phyloP scores from a whole-genome alignment of 345 rosid species.

The Noccaea bulbosa region DNA sequence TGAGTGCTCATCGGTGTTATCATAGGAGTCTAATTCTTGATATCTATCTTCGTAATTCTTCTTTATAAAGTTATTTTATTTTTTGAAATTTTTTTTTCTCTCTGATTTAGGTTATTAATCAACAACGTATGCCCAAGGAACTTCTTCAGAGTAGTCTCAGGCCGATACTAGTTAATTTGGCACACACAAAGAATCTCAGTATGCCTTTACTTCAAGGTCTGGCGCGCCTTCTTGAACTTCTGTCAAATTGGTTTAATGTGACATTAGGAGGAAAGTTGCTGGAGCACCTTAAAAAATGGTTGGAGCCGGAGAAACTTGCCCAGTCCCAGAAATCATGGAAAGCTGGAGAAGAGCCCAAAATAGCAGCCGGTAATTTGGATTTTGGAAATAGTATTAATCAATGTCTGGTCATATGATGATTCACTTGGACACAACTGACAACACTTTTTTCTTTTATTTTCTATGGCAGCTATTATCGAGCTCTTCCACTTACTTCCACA shows the following conservation, averaged over 20 bases:
- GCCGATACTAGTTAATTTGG: slow-evolving; percentile 95
- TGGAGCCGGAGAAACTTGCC: slow-evolving; percentile 97
- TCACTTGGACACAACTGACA: slow-evolving; percentile 17
- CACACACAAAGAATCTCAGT: slow-evolving; percentile 97
- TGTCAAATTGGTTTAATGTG: slow-evolving; percentile 97
- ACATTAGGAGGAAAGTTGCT: slow-evolving; percentile 96
- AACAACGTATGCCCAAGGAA: slow-evolving; percentile 98
- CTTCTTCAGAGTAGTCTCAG: slow-evolving; percentile 98
- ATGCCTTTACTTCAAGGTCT: slow-evolving; percentile 98
- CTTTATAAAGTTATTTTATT: not conserved
- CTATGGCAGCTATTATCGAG: slow-evolving; percentile 90
- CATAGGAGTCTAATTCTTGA: slow-evolving; percentile 16
- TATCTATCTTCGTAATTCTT: not conserved
- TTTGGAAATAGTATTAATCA: not conserved
- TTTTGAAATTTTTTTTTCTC: slow-evolving; percentile 16
- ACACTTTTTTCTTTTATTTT: slow-evolving; percentile 22
- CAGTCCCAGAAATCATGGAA: slow-evolving; percentile 96
- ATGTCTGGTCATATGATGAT: slow-evolving; percentile 8
- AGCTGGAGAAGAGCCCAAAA: slow-evolving; percentile 99
- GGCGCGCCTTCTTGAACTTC: slow-evolving; percentile 96
- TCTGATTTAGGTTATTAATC: slow-evolving; percentile 78
- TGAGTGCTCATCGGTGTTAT: slow-evolving; percentile 23
- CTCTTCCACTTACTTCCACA: slow-evolving; percentile 97
- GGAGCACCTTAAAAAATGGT: slow-evolving; percentile 98
- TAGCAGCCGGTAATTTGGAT: slow-evolving; percentile 77